phyloP scores from a whole-genome alignment of 1,284 basidiomycete species.

The Irpex sp. region DNA sequence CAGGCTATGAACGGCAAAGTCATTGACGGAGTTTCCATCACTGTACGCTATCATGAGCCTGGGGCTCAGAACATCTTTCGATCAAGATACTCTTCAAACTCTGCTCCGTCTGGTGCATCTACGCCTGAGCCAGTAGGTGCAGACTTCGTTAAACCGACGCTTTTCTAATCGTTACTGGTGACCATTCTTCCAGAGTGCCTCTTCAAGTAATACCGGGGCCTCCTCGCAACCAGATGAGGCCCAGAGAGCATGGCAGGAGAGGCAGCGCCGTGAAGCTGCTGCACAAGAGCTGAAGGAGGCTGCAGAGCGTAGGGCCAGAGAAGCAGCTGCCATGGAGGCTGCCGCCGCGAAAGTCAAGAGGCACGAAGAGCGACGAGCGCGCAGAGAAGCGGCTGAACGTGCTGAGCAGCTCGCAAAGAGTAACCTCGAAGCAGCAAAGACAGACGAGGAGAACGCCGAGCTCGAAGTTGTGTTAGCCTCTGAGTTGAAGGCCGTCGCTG shows the following conservation, averaged over 20 bases:
- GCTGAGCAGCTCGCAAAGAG: not conserved
- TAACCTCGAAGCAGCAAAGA: not conserved
- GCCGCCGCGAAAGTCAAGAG: not conserved
- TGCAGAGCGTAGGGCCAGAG: not conserved
- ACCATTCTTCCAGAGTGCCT: not conserved
- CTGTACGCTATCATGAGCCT: constrained; percentile 3
- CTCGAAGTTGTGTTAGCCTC: not conserved
- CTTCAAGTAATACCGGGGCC: not conserved
- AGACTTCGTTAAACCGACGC: not conserved
- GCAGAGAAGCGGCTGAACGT: not conserved
- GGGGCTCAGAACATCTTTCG: not conserved
- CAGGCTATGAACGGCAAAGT: not conserved
- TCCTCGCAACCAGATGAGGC: not conserved
- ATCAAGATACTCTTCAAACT: not conserved
- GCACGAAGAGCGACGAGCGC: not conserved
- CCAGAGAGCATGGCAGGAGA: not conserved
- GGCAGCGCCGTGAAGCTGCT: not conserved
- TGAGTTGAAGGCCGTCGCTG: not conserved
- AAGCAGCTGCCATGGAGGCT: not conserved
- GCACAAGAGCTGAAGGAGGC: not conserved
- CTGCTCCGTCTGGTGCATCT: not conserved
- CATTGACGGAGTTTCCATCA: not conserved
- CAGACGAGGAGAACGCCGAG: not conserved
- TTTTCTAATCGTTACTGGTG: not conserved
- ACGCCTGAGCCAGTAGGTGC: not conserved